Conservation (phyloP, 257 asterid genomes). For the Datura wrightii region DNA sequence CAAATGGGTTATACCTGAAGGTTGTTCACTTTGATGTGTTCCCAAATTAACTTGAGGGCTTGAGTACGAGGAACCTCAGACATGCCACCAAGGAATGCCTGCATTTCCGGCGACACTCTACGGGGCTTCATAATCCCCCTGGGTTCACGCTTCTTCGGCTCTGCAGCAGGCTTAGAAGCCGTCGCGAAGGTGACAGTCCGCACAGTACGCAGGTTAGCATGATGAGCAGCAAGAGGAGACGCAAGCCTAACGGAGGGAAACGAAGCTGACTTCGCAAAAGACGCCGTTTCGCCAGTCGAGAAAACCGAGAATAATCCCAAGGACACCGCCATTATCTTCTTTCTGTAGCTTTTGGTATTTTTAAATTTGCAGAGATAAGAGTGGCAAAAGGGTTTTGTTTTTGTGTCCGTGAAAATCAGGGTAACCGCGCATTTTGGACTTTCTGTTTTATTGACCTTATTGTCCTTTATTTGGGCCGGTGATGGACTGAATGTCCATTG, state of each 20-base stretch:
- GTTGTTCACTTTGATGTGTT: constrained; percentile 64
- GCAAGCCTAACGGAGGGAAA: not conserved
- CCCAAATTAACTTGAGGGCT: constrained; percentile 83
- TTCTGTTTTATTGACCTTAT: not conserved
- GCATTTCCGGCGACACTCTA: constrained; percentile 82
- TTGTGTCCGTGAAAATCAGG: not conserved
- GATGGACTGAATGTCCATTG: not conserved
- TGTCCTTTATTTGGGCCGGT: constrained; percentile 27
- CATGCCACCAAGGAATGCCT: constrained; percentile 83
- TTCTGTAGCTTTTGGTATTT: not conserved
- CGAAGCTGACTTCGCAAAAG: constrained; percentile 44
- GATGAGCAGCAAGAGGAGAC: constrained; percentile 26
- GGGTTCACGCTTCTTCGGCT: constrained; percentile 73
- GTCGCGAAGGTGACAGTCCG: constrained; percentile 50
- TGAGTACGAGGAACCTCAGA: constrained; percentile 82
- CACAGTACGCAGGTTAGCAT: constrained; percentile 44
- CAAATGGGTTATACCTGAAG: constrained; percentile 68
- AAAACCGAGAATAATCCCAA: constrained; percentile 49
- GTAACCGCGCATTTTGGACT: constrained; percentile 35
- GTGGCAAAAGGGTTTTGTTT: constrained; percentile 38
- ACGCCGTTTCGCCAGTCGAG: constrained; percentile 44
- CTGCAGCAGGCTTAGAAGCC: constrained; percentile 64
- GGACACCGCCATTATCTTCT: constrained; percentile 61
- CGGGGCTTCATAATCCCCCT: constrained; percentile 90
- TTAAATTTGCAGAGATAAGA: constrained; percentile 44